Base-by-base conservation (phyloP, 805 yeast genomes). In the Metschnikowia koreensis region DNA sequence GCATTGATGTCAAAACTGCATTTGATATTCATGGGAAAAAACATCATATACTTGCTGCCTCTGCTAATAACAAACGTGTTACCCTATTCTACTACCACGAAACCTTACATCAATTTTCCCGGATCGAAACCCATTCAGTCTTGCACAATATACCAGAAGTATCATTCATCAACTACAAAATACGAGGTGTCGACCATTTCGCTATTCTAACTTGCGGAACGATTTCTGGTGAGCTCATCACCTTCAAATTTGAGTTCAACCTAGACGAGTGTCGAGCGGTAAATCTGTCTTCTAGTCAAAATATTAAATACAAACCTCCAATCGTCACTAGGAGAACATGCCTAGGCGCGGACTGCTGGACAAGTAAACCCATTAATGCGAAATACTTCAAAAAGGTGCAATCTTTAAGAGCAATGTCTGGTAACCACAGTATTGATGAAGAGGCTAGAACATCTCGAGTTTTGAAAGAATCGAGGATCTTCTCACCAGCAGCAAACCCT, bases 131-230 rank as follows among this genome's bases (percentile, higher is more conserved):
- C 1, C 77, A 74, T 38, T 72, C 70, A 41, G 53, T 85, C 15
- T 59, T 73, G 7, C 84, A 82, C 58, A 85, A 86, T 58, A 73
- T 85, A 10, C 90, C 68, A 0, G 81, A 75, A 49, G 77, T 81
- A 1, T 63, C 76, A 26, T 71, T 83, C 44, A 54, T 75, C 15
- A 55, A 53, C 38, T 59, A 56, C 38, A 48, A 39, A 8, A 61
- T 65, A 12, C 52, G 53, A 0, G 62, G 60, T 11, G 54, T 51
- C 2, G 36, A 28, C 1, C 56, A 52, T 9, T 70, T 70, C 44
- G 67, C 67, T 3, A 59, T 77, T 5, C 60, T 65, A 1, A 48
- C 69, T 5, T 69, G 76, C 42, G 74, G 73, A 0, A 75, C 82
- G 0, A 81, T 83, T 4, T 69, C 76, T 1, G 80, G 80, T 1